Conservation (phyloP, 306 rosid species). For the Prunus padus region DNA sequence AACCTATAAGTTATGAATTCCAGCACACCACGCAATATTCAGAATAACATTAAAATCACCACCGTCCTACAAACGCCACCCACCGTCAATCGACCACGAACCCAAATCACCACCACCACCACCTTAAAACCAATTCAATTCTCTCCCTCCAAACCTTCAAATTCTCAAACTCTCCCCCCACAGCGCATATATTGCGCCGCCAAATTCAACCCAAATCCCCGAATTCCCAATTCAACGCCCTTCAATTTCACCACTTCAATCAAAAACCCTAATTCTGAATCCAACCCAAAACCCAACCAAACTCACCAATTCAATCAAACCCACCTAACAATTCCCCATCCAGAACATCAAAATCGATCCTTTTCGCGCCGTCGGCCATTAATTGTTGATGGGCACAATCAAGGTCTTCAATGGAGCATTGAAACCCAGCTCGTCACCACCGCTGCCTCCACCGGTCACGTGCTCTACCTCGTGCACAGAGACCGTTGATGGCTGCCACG, state of each 20-base stretch:
- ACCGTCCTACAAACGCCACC: neutral
- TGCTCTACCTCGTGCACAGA: conserved; percentile 49
- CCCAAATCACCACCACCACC: neutral
- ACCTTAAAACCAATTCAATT: neutral
- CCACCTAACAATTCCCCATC: neutral
- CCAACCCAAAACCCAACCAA: neutral
- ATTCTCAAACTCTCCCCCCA: neutral
- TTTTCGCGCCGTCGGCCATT: conserved; percentile 9
- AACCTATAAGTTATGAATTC: neutral
- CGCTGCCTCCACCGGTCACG: conserved; percentile 24
- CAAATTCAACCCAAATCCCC: neutral
- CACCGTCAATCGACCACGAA: conserved; percentile 1
- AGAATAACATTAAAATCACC: neutral
- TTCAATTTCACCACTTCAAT: neutral
- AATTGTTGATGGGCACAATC: conserved; percentile 52
- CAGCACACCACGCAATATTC: neutral
- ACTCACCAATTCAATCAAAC: neutral
- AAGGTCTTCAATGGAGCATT: conserved; percentile 27
- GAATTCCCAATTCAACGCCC: neutral
- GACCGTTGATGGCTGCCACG: conserved; percentile 54
- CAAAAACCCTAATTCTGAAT: conserved; percentile 10
- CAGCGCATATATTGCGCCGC: neutral
- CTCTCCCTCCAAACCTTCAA: conserved; percentile 1
- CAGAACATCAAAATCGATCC: neutral
- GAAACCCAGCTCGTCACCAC: conserved; percentile 24